Conservation (phyloP, 208 protist species). For the Wallacemonas sp. region DNA sequence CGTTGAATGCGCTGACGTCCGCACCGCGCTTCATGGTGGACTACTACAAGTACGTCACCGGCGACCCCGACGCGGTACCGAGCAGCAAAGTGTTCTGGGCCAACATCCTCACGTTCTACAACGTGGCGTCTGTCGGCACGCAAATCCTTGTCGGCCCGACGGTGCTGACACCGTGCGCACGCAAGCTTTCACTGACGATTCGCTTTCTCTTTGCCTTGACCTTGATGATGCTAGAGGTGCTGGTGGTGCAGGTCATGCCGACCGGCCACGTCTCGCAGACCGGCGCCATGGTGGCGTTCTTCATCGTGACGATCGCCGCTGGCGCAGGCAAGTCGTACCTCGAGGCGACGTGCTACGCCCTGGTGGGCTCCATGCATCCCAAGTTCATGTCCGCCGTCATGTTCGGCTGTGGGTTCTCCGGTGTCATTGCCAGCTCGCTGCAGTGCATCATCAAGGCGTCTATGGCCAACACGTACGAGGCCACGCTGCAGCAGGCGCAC, state of each 20-base stretch:
- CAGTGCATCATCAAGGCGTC: conserved; percentile 86
- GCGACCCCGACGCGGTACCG: conserved; percentile 36
- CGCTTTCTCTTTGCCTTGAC: conserved; percentile 52
- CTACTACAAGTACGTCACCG: conserved; percentile 82
- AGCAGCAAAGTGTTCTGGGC: conserved; percentile 54
- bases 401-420: conserved; percentile 82
- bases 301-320: conserved; percentile 53
- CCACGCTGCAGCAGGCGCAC: conserved; percentile 41
- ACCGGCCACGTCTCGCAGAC: conserved; percentile 35
- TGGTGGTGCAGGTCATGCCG: conserved; percentile 62
- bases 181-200: conserved; percentile 47
- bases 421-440: conserved; percentile 60
- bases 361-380: conserved; percentile 69
- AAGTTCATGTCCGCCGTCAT: conserved; percentile 89
- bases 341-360: conserved; percentile 82
- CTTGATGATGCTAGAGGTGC: conserved; percentile 65
- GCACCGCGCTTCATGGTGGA: conserved; percentile 79
- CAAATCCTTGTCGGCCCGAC: conserved; percentile 69
- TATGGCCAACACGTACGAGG: conserved; percentile 46
- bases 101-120: conserved; percentile 84
- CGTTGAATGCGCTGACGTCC: conserved; percentile 83
- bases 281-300: conserved; percentile 61
- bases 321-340: conserved; percentile 78
- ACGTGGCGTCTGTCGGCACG: conserved; percentile 59
- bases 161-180: conserved; percentile 49